Base-by-base conservation (phyloP, 768 basidiomycete species). In the Mycena metata region DNA sequence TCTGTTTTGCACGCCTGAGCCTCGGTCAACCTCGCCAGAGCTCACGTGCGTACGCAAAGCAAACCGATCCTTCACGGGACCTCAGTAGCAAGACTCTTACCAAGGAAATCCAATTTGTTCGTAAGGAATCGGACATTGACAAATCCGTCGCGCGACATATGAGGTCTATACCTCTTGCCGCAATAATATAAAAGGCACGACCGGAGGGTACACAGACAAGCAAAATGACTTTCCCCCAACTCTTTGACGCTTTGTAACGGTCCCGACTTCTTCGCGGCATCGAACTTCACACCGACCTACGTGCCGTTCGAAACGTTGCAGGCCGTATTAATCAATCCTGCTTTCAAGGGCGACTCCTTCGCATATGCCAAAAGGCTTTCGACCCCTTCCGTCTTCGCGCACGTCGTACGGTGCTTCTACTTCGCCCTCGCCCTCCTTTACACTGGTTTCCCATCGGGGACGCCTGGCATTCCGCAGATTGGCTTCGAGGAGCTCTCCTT, bases 381-480 rank as follows among this genome's bases (percentile, higher is more conserved):
- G 21, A 11, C 47, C n/a, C 47, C 47, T 8, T 19, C 47, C n/a
- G 21, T 23, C 1, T 49, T 49, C 47, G n/a, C 23, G n/a, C 47
- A 49, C 47, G 47, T 49, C 21, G n/a, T 49, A 7, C 47, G 47
- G 1, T 23, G n/a, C 47, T 49, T 49, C 47, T 49, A 49, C n/a
- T 49, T 49, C 21, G 47, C 47, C n/a, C 47, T 49, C 8, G 47
- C 47, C 5, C 47, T 49, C 8, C 47, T 49, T 11, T 55, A 55
- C 52, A 33, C 33, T 10, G 52, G 52, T 10, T 55, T 55, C 21
- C 47, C 47, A 19, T 24, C 47, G 11, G 47, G 47, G 9, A 49
- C 52, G 52, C 52, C 52, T 17, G 52, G 52, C 11, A 26, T 55
- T 11, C 26, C 52, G 11, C 52, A 55, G 26, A 55, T 55, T 11